A percentile compares a stretch with the other conserved stretches of the same genome.
phyloP scores from a whole-genome alignment of 2,329 filamentous ascomycete genomes.

The Thielaviopsis populi region DNA sequence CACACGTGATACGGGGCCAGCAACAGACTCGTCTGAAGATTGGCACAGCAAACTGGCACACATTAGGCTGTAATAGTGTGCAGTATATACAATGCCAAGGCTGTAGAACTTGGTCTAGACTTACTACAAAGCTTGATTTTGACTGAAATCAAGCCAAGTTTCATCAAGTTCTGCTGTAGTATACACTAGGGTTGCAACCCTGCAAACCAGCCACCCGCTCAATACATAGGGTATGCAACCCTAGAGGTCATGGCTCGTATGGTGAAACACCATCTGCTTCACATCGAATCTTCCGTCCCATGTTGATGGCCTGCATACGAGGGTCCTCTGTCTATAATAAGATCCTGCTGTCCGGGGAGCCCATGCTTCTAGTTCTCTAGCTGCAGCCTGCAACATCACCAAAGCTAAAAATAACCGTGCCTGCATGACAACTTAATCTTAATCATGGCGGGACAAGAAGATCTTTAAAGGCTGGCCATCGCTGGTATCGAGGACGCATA shows the following conservation, averaged over 20 bases:
- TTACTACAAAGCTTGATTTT: no score
- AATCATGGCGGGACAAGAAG: not conserved
- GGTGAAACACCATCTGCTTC: not conserved
- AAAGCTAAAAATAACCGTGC: not conserved
- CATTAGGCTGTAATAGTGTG: no score
- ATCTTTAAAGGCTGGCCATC: not conserved
- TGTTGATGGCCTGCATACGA: not conserved
- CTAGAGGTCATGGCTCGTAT: not conserved
- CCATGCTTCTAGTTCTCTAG: not conserved
- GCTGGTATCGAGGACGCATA: not conserved
- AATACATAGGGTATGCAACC: not conserved
- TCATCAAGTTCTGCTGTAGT: not conserved
- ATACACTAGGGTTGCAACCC: not conserved
- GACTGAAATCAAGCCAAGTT: not conserved
- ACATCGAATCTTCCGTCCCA: not conserved
- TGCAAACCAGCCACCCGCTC: not conserved
- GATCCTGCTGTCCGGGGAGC: not conserved
- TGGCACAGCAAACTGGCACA: no score
- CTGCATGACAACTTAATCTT: constrained; percentile 4
- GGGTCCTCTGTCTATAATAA: not conserved
- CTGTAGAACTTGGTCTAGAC: no score
- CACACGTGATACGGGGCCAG: no score
- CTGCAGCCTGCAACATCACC: not conserved
- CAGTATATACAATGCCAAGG: no score
- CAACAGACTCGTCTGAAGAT: no score